A percentile compares a stretch with the other conserved stretches of the same genome.
phyloP scores from a whole-genome alignment of 2,329 filamentous ascomycete genomes.

The Penicillium capsulatum region DNA sequence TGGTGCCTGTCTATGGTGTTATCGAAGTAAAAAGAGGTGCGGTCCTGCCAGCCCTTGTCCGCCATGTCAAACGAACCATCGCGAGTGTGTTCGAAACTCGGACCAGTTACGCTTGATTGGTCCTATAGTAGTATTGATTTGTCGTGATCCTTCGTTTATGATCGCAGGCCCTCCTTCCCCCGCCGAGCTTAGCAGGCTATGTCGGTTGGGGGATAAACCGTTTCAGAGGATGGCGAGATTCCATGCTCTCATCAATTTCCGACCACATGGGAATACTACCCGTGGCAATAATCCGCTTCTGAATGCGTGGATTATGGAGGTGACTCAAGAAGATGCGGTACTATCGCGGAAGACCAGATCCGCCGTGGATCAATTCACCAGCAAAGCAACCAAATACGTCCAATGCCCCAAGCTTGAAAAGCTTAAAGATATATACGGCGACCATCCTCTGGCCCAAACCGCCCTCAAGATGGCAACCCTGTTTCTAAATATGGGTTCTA shows the following conservation, averaged over 20 bases:
- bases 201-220: slow-evolving; percentile 3
- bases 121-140: background rate
- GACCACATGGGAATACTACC: background rate
- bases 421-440: background rate
- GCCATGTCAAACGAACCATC: slow-evolving; percentile 13
- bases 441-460: slow-evolving; percentile 7
- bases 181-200: slow-evolving; percentile 1
- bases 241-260: slow-evolving; percentile 13
- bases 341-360: background rate
- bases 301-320: slow-evolving; percentile 10
- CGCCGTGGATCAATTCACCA: slow-evolving; percentile 3
- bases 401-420: slow-evolving; percentile 4
- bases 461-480: slow-evolving; percentile 14
- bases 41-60: slow-evolving; percentile 17
- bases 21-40: slow-evolving; percentile 28
- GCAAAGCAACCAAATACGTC: slow-evolving; percentile 5
- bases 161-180: slow-evolving; percentile 1
- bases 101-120: background rate
- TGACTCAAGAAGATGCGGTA: background rate
- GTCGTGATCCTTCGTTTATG: background rate
- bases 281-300: background rate
- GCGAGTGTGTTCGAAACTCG: slow-evolving; percentile 21
- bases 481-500: slow-evolving; percentile 14
- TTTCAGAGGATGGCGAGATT: slow-evolving; percentile 1
- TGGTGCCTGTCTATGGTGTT: slow-evolving; percentile 30